Base-by-base conservation (phyloP, 2,329 filamentous ascomycete species). In the Botryosphaeria dothidea region DNA sequence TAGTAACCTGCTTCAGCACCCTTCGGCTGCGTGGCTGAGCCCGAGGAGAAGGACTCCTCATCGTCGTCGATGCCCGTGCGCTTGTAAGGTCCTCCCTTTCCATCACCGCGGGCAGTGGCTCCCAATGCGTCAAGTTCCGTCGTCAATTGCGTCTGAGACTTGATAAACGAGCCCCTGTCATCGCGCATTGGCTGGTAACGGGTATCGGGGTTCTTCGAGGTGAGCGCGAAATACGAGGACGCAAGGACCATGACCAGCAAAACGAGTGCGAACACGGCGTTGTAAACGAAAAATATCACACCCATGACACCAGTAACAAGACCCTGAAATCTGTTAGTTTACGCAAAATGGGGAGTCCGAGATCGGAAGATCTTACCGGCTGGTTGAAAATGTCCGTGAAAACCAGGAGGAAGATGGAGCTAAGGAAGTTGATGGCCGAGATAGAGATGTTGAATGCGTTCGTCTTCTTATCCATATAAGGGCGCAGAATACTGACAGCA, bases 381-480 rank as follows among this genome's bases (percentile, higher is more conserved):
- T 93, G 90, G 69, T 90, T 88, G 79, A 97, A 97, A 54, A 97
- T 87, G 67, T 90, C 86, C 25, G 92, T 92, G 81, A 97, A 97
- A 71, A 97, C 87, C 64, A 98, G 83, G 36, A 97, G 82, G 82
- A 96, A 96, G 76, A 97, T 89, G 64, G 90, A 86, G 79, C 95
- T 96, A 73, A 97, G 77, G 78, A 97, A 96, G 83, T 97, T 97
- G 79, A 97, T 84, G 51, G 88, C 90, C 68, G 88, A 90, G 72
- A 97, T 97, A 67, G 92, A 87, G 73, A 98, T 97, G 81, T 97
- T 97, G 85, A 97, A 96, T 54, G 90, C 89, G 79, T 97, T 98
- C 67, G 92, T 97, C 82, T 93, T 94, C 87, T 97, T 97, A 84
- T 97, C 94, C 94, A 98, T 98, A 90, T 92, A 98, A 19, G 94